Conservation (phyloP, 2,329 filamentous ascomycete genomes). For the Cercospora sesami region DNA sequence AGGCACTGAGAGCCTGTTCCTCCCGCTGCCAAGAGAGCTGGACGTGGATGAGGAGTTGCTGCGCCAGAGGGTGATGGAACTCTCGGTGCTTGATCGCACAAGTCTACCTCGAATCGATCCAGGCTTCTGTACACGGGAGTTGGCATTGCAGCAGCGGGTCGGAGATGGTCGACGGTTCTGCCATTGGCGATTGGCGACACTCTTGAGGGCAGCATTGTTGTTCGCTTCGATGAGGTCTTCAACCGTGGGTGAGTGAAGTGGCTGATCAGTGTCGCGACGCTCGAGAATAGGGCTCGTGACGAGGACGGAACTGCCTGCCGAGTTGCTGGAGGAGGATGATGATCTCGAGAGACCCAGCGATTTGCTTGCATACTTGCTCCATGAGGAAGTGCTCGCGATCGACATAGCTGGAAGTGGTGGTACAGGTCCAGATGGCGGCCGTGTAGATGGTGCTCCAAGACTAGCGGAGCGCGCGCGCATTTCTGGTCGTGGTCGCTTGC, state of each 20-base stretch:
- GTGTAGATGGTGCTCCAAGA: constrained; percentile 40
- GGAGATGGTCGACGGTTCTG: constrained; percentile 37
- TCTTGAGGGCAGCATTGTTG: constrained; percentile 36
- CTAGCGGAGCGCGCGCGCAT: constrained; percentile 39
- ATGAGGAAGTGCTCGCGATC: constrained; percentile 10
- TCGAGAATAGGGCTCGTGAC: constrained; percentile 41
- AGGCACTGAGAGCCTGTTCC: constrained; percentile 36
- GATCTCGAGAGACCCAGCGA: constrained; percentile 38
- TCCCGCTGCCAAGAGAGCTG: constrained; percentile 28
- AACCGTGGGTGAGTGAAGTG: constrained; percentile 30
- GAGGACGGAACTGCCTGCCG: constrained; percentile 45
- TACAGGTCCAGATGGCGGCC: constrained; percentile 44
- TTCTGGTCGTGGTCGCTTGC: constrained; percentile 23
- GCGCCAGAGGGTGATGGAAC: constrained; percentile 21
- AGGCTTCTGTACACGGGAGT: constrained; percentile 31
- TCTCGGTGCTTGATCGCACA: constrained; percentile 32
- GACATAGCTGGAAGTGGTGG: constrained; percentile 45
- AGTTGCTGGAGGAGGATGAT: constrained; percentile 46
- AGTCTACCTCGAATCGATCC: constrained; percentile 33
- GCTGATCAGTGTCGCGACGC: constrained; percentile 22
- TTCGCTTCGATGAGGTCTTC: constrained; percentile 34
- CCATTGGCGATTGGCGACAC: constrained; percentile 41
- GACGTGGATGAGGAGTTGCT: constrained; percentile 28
- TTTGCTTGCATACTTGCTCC: constrained; percentile 2
- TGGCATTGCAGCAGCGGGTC: constrained; percentile 32